These are phyloP conservation scores for Sedum album DNA, from an alignment of 164 flowering plant species.

Conservation along the genomic window DNA sequence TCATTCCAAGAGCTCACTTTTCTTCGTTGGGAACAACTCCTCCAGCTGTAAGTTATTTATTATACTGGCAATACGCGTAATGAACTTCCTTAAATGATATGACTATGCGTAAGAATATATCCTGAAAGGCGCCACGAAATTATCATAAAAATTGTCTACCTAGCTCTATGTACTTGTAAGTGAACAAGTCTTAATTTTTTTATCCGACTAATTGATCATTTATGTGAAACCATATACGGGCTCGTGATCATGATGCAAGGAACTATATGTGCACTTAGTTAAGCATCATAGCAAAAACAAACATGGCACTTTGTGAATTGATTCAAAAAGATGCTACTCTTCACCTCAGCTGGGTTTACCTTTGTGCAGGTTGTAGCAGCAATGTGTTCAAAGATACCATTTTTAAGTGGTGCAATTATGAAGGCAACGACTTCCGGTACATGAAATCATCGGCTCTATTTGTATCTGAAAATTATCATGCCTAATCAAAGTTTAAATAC, in stretches of 20 bases:
- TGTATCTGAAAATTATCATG: not conserved
- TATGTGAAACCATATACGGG: not conserved
- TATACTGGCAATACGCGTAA: not conserved
- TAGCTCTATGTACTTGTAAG: too few species aligned
- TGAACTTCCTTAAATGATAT: too few species aligned
- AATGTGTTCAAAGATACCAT: slow-evolving; percentile 85
- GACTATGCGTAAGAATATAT: too few species aligned
- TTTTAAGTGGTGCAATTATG: slow-evolving; percentile 78
- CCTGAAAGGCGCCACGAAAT: too few species aligned
- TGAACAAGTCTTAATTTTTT: too few species aligned
- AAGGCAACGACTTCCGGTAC: slow-evolving; percentile 78
- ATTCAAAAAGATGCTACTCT: not conserved
- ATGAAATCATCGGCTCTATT: slow-evolving; percentile 7
- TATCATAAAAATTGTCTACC: too few species aligned
- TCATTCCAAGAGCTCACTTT: slow-evolving; percentile 81
- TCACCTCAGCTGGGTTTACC: slow-evolving; percentile 29
- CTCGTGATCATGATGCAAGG: not conserved
- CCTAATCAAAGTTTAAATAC: not conserved
- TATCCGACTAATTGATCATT: not conserved
- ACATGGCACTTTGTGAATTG: not conserved
- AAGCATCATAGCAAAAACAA: not conserved
- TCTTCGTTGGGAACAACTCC: slow-evolving; percentile 74
- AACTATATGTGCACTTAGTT: not conserved
- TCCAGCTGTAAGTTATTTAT: slow-evolving; percentile 60
- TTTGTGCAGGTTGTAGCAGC: slow-evolving; percentile 74